These are phyloP conservation scores for Lactifluus subvellereus DNA, from an alignment of 768 basidiomycete genomes.

Conservation along the genomic window DNA sequence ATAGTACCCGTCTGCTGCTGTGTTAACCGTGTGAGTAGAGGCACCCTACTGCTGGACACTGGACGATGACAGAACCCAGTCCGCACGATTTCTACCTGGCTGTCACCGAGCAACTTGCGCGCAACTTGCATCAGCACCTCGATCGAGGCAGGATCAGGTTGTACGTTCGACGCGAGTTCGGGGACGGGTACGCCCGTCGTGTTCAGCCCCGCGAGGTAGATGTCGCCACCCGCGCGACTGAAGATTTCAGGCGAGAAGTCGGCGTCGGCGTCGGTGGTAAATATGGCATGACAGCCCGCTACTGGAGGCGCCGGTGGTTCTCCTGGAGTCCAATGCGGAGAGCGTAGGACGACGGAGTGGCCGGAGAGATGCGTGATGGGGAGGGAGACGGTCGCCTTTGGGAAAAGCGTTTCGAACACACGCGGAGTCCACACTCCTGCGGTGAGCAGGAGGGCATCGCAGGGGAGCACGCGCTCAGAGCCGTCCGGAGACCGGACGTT, in stretches of 20 bases:
- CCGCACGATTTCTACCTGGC: constrained; percentile 26
- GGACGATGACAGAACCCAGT: constrained; percentile 36
- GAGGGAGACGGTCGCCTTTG: constrained; percentile 28
- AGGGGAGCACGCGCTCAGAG: constrained; percentile 25
- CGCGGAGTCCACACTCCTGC: constrained; percentile 36
- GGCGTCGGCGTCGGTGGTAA: constrained; percentile 28
- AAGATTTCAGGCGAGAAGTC: constrained; percentile 33
- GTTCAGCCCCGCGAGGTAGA: constrained; percentile 34
- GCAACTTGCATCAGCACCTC: constrained; percentile 18
- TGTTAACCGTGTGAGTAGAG: constrained; percentile 31
- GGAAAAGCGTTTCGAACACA: constrained; percentile 32
- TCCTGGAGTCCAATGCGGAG: constrained; percentile 24
- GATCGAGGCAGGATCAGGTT: constrained; percentile 13
- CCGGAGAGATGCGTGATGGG: constrained; percentile 30
- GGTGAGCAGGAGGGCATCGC: constrained; percentile 33
- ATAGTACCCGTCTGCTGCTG: constrained; percentile 29
- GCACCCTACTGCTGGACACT: constrained; percentile 30
- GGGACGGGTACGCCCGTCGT: constrained; percentile 26
- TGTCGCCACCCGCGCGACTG: constrained; percentile 29
- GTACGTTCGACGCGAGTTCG: constrained; percentile 25
- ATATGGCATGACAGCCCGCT: constrained; percentile 30
- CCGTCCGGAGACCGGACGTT: constrained; percentile 10
- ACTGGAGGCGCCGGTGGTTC: background rate
- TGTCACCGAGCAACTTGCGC: constrained; percentile 21
- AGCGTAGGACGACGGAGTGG: constrained; percentile 29